Percentiles rank a stretch among this genome's conserved stretches.
These are phyloP conservation scores for Silybum marianum DNA, from an alignment of 129 eudicot genomes.

Conservation along the genomic window DNA sequence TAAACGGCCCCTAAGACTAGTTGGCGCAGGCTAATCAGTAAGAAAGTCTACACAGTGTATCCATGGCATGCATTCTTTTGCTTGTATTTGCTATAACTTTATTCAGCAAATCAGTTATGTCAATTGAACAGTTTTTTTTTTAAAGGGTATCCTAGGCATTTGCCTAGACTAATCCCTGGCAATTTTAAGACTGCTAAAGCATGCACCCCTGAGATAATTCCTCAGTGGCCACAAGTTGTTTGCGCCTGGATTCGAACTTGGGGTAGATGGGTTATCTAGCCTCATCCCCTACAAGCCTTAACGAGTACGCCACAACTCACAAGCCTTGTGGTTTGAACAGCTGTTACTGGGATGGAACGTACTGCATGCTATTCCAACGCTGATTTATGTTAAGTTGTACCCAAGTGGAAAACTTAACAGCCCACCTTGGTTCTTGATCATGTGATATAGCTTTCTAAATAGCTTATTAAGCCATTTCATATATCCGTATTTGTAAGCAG, in stretches of 20 bases:
- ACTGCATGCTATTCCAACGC: not conserved
- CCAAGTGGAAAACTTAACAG: not conserved
- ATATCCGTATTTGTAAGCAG: not conserved
- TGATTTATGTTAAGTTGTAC: not conserved
- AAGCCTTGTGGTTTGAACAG: too few species aligned
- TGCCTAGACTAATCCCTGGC: too few species aligned
- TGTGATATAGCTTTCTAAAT: not conserved
- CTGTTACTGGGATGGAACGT: not conserved
- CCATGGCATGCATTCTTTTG: not conserved
- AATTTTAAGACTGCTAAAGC: too few species aligned
- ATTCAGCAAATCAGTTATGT: not conserved
- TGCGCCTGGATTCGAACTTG: too few species aligned
- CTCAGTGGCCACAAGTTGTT: too few species aligned
- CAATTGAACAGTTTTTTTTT: too few species aligned
- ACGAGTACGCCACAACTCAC: too few species aligned
- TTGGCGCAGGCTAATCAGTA: not conserved
- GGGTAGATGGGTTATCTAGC: too few species aligned
- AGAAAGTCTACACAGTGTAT: not conserved
- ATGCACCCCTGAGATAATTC: too few species aligned
- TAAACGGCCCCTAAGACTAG: not conserved
- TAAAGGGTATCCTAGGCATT: too few species aligned
- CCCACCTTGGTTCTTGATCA: not conserved
- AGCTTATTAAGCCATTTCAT: conserved; percentile 1
- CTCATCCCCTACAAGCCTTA: too few species aligned
- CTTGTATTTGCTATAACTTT: not conserved